Evolutionary conservation across 805 yeast genomes (phyloP).

Genomic region (Pichia heedii): DNA sequence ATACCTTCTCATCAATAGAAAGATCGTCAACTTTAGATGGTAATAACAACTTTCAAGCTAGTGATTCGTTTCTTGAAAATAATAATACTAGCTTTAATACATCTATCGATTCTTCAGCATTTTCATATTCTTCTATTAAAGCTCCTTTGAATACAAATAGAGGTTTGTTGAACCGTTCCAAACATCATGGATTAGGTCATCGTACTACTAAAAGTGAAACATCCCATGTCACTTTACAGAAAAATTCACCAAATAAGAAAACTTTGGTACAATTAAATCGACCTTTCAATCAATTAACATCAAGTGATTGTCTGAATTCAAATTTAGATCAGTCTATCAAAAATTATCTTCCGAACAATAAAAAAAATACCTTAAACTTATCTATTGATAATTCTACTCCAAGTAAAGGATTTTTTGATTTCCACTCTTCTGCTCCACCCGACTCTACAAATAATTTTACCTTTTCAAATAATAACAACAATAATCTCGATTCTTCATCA

Average conservation of each 20-base stretch:
- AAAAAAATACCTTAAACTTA: not conserved
- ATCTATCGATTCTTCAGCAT: not conserved
- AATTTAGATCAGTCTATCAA: not conserved
- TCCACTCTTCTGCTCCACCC: constrained; percentile 4
- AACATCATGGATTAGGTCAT: constrained; percentile 7
- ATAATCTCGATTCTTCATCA: not conserved
- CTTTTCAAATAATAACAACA: not conserved
- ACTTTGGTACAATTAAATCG: constrained; percentile 2
- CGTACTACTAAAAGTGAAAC: constrained; percentile 12
- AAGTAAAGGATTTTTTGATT: not conserved
- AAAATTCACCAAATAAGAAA: not conserved
- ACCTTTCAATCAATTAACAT: too few relatives aligned
- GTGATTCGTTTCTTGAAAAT: not conserved
- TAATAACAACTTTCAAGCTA: not conserved
- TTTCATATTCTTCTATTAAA: not conserved
- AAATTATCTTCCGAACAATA: not conserved
- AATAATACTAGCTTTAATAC: not conserved
- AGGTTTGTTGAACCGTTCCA: constrained; percentile 2
- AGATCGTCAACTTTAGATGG: not conserved
- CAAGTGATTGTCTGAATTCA: too few relatives aligned
- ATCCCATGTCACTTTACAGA: constrained; percentile 3
- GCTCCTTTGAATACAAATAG: not conserved
- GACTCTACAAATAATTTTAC: constrained; percentile 5
- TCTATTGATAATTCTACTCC: not conserved
- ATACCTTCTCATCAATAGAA: too few relatives aligned